Evolutionary conservation across 305 asterid species (phyloP).

Genomic region (Rubia peregrina): DNA sequence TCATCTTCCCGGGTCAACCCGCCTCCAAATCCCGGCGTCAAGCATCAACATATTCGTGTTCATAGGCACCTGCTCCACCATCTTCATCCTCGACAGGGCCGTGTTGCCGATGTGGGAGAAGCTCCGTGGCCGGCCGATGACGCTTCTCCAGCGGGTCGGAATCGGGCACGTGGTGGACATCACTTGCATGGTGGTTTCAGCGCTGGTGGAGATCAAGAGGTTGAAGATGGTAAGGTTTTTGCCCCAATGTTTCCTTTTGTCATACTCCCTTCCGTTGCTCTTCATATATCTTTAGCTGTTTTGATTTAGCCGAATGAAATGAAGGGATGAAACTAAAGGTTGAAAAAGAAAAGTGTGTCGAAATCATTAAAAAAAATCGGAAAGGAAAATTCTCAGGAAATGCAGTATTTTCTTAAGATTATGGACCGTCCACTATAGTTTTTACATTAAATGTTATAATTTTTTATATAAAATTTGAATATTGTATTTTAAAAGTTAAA

Average conservation of each 20-base stretch:
- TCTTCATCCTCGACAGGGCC: constrained; percentile 42
- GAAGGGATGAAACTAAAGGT: too few relatives aligned
- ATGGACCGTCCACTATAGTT: too few relatives aligned
- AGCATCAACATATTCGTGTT: constrained; percentile 52
- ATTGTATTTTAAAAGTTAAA: too few relatives aligned
- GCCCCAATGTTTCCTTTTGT: too few relatives aligned
- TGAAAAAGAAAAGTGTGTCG: too few relatives aligned
- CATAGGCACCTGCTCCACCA: constrained; percentile 38
- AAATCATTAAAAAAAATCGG: too few relatives aligned
- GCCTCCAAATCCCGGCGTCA: constrained; percentile 59
- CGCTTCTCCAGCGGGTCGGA: constrained; percentile 56
- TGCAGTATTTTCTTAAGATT: too few relatives aligned
- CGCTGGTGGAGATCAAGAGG: constrained; percentile 54
- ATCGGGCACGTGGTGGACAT: constrained; percentile 53
- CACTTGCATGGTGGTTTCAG: constrained; percentile 61
- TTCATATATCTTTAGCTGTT: too few relatives aligned
- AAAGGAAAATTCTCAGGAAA: too few relatives aligned
- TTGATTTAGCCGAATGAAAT: too few relatives aligned
- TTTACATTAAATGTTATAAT: too few relatives aligned
- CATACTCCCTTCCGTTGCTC: not conserved
- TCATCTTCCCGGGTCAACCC: constrained; percentile 24
- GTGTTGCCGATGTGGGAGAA: constrained; percentile 21
- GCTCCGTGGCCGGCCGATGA: constrained; percentile 4
- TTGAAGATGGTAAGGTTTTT: constrained; percentile 19
- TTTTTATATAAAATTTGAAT: too few relatives aligned